A percentile compares a stretch with the other conserved stretches of the same genome.
Conservation (phyloP, 192 early-diverging fungal species). For the Umbelopsis sp. region DNA sequence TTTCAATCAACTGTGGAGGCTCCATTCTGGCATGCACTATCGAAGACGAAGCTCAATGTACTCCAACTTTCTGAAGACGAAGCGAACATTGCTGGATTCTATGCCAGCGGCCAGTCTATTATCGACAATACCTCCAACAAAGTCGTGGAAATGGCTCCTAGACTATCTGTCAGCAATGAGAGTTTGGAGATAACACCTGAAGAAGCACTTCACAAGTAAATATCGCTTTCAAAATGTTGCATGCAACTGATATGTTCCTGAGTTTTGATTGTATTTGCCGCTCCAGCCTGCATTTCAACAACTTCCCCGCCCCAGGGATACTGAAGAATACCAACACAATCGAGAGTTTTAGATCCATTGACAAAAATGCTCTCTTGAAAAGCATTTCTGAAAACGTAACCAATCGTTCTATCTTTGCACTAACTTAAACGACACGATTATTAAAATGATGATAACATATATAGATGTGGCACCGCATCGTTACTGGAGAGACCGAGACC, state of each 20-base stretch:
- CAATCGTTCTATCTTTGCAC: neutral
- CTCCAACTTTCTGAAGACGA: constrained; percentile 75
- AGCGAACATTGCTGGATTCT: constrained; percentile 64
- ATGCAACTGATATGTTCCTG: neutral
- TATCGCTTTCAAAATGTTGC: neutral
- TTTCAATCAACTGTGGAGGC: constrained; percentile 86
- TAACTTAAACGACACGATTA: constrained; percentile 7
- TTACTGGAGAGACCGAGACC: constrained; percentile 61
- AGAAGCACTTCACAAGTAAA: constrained; percentile 11
- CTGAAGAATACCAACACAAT: constrained; percentile 94
- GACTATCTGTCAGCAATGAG: constrained; percentile 10
- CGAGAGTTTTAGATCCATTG: constrained; percentile 84
- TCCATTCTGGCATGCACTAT: constrained; percentile 88
- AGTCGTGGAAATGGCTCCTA: neutral
- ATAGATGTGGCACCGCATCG: constrained; percentile 76
- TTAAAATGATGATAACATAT: constrained; percentile 20
- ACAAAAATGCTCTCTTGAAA: constrained; percentile 74
- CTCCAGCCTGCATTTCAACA: constrained; percentile 9
- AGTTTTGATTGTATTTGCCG: neutral
- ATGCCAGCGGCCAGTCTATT: constrained; percentile 48
- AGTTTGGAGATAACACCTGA: neutral
- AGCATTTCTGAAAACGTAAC: constrained; percentile 59
- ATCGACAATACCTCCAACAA: constrained; percentile 32
- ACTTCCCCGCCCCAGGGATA: constrained; percentile 52
- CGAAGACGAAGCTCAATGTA: constrained; percentile 81